phyloP scores from a whole-genome alignment of 441 rosid species.

The Mallotus japonicus region DNA sequence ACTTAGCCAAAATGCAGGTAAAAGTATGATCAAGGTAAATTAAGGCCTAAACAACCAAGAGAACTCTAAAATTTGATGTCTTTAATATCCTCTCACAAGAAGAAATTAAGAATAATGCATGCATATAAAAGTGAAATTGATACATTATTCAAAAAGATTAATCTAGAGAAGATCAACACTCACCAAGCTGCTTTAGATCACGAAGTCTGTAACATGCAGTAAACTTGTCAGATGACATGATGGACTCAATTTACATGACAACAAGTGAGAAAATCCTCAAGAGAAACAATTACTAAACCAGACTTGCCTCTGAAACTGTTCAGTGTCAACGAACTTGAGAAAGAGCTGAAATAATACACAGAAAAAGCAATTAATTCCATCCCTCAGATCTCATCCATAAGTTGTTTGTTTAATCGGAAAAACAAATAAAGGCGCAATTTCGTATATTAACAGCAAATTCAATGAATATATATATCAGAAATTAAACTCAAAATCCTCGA shows the following conservation, averaged over 20 bases:
- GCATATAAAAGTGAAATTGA: neutral
- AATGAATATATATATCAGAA: neutral
- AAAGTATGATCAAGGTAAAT: neutral
- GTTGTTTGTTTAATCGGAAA: neutral
- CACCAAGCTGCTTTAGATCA: conserved; percentile 74
- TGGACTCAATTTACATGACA: conserved; percentile 5
- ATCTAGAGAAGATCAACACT: conserved; percentile 19
- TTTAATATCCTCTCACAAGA: conserved; percentile 4
- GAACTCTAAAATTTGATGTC: neutral
- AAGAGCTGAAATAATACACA: conserved; percentile 24
- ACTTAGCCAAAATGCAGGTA: too few species aligned
- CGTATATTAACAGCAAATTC: neutral
- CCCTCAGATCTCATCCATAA: neutral
- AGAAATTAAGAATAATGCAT: neutral
- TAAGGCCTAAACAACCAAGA: neutral
- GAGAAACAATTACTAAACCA: conserved; percentile 9
- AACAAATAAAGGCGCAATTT: neutral
- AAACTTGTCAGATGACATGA: conserved; percentile 22
- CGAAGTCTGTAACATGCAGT: conserved; percentile 56
- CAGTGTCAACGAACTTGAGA: conserved; percentile 54
- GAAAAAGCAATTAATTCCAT: neutral
- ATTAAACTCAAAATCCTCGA: too few species aligned
- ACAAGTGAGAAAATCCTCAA: neutral
- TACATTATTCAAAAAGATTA: neutral
- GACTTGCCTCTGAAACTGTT: conserved; percentile 73